phyloP scores from a whole-genome alignment of 2,329 filamentous ascomycete species.

The Fusarium xyrophilum region DNA sequence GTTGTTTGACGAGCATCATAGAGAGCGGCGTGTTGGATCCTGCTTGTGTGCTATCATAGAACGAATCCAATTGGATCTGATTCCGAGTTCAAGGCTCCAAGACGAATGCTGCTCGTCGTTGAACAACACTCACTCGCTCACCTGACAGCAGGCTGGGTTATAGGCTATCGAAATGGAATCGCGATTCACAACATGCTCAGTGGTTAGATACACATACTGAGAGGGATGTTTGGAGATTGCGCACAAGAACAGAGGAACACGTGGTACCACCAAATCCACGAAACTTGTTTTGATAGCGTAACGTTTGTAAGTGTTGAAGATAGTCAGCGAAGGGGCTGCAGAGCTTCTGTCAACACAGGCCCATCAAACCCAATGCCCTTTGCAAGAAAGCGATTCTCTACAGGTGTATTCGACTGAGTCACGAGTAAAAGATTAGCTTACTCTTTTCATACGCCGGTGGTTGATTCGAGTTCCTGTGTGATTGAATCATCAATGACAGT shows the following conservation, averaged over 20 bases:
- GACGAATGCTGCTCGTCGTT: background rate
- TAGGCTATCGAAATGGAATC: slow-evolving; percentile 6
- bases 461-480: background rate
- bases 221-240: slow-evolving; percentile 16
- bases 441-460: background rate
- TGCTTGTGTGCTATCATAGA: slow-evolving; percentile 12
- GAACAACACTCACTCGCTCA: slow-evolving; percentile 2
- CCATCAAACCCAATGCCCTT: background rate
- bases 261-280: slow-evolving; percentile 22
- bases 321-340: slow-evolving; percentile 4
- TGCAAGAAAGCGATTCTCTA: background rate
- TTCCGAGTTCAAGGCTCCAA: background rate
- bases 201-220: slow-evolving; percentile 3
- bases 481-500: background rate
- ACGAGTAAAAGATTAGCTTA: background rate
- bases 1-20: background rate
- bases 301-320: slow-evolving; percentile 3
- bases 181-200: slow-evolving; percentile 16
- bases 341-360: slow-evolving; percentile 19
- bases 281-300: background rate
- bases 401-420: no score
- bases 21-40: background rate
- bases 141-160: slow-evolving; percentile 9
- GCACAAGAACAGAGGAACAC: slow-evolving; percentile 13
- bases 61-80: background rate